Evolutionary conservation across 495 filamentous ascomycete species (phyloP).

Genomic region (Penicillium paxilli): DNA sequence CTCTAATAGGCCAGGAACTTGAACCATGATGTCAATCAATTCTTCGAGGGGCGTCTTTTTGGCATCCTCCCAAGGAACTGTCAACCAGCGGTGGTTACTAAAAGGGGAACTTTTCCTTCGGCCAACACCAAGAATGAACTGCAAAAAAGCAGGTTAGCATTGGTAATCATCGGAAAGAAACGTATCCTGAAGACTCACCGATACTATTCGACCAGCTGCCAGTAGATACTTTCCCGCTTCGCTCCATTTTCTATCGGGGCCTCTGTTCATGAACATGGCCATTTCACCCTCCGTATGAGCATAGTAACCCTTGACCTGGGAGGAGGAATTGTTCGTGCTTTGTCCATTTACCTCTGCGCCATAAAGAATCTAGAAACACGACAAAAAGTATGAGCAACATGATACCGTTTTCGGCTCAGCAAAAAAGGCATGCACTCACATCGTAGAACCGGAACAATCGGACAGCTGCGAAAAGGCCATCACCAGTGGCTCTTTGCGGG

Average conservation of each 20-base stretch:
- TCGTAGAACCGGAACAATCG: neutral
- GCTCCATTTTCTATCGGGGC: neutral
- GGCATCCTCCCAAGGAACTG: neutral
- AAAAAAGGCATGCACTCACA: neutral
- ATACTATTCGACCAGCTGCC: neutral
- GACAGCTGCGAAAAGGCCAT: neutral
- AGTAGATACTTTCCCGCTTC: neutral
- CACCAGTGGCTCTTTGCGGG: neutral
- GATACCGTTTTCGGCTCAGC: neutral
- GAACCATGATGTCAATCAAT: neutral
- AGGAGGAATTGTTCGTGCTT: neutral
- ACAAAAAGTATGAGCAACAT: neutral
- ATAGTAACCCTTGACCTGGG: neutral
- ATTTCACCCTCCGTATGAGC: neutral
- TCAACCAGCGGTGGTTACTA: neutral
- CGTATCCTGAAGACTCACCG: neutral
- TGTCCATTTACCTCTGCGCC: neutral
- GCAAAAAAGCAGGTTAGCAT: neutral
- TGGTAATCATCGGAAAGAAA: neutral
- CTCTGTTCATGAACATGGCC: neutral
- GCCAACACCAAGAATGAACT: neutral
- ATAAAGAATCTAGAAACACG: neutral
- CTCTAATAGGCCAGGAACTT: neutral
- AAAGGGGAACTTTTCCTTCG: neutral
- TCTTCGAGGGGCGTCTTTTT: neutral